A percentile compares a stretch with the other conserved stretches of the same genome.
Evolutionary conservation across 306 rosid genomes (phyloP).

Genomic region (Abrus precatorius): DNA sequence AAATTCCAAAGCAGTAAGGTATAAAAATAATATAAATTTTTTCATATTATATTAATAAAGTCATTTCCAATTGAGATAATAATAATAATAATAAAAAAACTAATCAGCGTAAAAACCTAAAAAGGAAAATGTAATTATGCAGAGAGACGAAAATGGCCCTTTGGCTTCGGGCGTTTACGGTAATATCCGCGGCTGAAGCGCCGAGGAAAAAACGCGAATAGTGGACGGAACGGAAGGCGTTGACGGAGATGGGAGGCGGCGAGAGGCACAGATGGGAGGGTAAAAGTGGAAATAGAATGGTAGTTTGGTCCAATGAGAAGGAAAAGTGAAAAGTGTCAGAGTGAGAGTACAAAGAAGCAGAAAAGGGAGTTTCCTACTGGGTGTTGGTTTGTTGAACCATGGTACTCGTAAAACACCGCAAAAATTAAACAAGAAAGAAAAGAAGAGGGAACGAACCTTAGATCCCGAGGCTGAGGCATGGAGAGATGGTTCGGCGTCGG

Average conservation of each 20-base stretch:
- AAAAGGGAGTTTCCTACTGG: constrained; percentile 32
- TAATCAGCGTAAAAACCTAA: background rate
- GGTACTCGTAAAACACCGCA: background rate
- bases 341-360: background rate
- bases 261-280: constrained; percentile 28
- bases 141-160: background rate
- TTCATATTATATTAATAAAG: no score
- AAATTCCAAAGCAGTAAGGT: background rate
- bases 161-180: background rate
- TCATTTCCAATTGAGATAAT: background rate
- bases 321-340: constrained; percentile 35
- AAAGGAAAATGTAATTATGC: no score
- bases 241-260: constrained; percentile 23
- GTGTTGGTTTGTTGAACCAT: constrained; percentile 34
- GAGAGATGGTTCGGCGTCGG: constrained; percentile 56
- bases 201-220: constrained; percentile 26
- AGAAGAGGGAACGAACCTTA: constrained; percentile 59
- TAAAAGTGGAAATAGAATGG: constrained; percentile 49
- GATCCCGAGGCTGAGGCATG: constrained; percentile 62
- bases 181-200: background rate
- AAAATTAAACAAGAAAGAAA: background rate
- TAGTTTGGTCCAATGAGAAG: constrained; percentile 40
- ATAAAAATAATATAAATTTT: no score
- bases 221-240: background rate
- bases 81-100: background rate